A percentile compares a stretch with the other conserved stretches of the same genome.
These are phyloP conservation scores for Glebionis coronaria DNA, from an alignment of 129 eudicot species.

Conservation along the genomic window DNA sequence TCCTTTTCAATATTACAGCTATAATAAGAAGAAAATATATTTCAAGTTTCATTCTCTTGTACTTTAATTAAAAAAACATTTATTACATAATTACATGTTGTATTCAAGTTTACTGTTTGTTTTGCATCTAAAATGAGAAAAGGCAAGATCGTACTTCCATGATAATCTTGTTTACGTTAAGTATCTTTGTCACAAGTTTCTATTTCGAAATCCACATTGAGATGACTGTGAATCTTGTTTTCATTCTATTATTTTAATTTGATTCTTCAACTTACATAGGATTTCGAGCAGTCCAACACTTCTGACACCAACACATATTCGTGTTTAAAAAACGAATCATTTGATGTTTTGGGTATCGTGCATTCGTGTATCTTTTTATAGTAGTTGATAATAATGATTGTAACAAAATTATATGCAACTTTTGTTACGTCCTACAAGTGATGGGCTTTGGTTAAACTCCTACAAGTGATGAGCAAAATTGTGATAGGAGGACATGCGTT, in stretches of 20 bases:
- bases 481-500: no score
- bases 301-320: slow-evolving; percentile 17
- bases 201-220: slow-evolving; percentile 22
- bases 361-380: no score
- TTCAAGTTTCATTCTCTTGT: background rate
- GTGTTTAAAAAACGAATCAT: slow-evolving; percentile 12
- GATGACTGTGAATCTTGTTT: slow-evolving; percentile 26
- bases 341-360: no score
- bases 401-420: no score
- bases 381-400: no score
- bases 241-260: slow-evolving; percentile 12
- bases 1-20: slow-evolving; percentile 34
- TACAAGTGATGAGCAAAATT: no score
- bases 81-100: background rate
- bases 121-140: background rate
- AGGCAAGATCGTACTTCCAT: background rate
- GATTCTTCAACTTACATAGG: slow-evolving; percentile 16
- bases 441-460: no score
- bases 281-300: slow-evolving; percentile 27
- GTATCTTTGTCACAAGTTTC: slow-evolving; percentile 28
- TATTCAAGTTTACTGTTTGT: background rate
- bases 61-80: background rate
- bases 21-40: slow-evolving; percentile 12
- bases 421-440: no score
- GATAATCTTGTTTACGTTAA: background rate